Evolutionary conservation across 345 rosid genomes (phyloP).

Genomic region (Salix arbutifolia): DNA sequence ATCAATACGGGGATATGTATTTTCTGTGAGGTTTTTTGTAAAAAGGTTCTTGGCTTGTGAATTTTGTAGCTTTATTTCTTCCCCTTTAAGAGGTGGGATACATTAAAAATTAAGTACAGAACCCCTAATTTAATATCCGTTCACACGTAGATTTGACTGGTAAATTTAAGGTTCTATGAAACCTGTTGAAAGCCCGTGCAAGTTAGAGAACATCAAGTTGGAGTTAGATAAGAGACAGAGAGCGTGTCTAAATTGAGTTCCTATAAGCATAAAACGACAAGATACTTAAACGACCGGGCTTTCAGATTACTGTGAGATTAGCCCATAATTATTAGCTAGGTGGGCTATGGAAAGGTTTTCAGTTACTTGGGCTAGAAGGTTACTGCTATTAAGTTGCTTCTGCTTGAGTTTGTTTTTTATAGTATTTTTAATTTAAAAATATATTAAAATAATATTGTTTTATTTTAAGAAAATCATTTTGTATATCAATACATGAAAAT

Average conservation of each 20-base stretch:
- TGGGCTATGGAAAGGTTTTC: neutral
- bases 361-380: neutral
- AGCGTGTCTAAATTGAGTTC: conserved; percentile 7
- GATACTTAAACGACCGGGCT: neutral
- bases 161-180: neutral
- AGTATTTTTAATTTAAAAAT: too few relatives aligned
- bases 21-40: neutral
- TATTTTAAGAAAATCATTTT: too few relatives aligned
- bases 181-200: neutral
- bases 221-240: neutral
- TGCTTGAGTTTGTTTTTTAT: neutral
- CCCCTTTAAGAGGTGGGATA: neutral
- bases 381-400: neutral
- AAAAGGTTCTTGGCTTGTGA: neutral
- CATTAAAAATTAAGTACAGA: neutral
- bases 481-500: too few relatives aligned
- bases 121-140: neutral
- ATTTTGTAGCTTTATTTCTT: neutral
- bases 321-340: neutral
- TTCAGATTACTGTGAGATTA: neutral
- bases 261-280: neutral
- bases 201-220: conserved; percentile 9
- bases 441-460: too few relatives aligned
- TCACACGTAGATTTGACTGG: neutral
- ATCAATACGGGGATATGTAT: neutral